A percentile compares a stretch with the other conserved stretches of the same genome.
These are phyloP conservation scores for Alternaria arborescens DNA, from an alignment of 2,329 filamentous ascomycete genomes.

Conservation along the genomic window DNA sequence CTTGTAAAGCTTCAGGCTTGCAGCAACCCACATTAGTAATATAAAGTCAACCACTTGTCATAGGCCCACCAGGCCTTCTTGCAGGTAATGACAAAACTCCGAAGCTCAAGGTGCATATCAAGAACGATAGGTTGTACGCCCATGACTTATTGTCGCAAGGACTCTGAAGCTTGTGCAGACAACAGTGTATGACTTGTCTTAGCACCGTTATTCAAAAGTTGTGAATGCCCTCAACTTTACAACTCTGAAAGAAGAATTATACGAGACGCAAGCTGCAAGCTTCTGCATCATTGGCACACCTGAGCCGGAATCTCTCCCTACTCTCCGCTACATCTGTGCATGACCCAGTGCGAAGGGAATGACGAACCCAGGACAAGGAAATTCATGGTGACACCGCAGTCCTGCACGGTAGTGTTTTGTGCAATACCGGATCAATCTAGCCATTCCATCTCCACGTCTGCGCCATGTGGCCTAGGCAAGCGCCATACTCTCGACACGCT, in stretches of 20 bases:
- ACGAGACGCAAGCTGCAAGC: constrained; percentile 21
- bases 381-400: constrained; percentile 37
- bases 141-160: neutral
- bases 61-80: neutral
- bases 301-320: constrained; percentile 36
- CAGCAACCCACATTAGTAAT: neutral
- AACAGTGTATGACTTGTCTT: constrained; percentile 6
- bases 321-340: constrained; percentile 35
- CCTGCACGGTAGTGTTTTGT: constrained; percentile 31
- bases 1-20: neutral
- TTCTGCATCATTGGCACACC: constrained; percentile 18
- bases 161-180: neutral
- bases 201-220: constrained; percentile 8
- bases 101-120: neutral
- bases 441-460: constrained; percentile 23
- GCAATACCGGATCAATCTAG: constrained; percentile 30
- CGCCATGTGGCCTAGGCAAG: constrained; percentile 24
- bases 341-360: constrained; percentile 25
- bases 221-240: constrained; percentile 9
- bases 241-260: constrained; percentile 10
- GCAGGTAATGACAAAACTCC: neutral
- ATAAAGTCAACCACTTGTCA: neutral
- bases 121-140: neutral
- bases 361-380: constrained; percentile 36
- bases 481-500: constrained; percentile 32